phyloP scores from a whole-genome alignment of 495 filamentous ascomycete genomes.

The Jackrogersella multiformis region DNA sequence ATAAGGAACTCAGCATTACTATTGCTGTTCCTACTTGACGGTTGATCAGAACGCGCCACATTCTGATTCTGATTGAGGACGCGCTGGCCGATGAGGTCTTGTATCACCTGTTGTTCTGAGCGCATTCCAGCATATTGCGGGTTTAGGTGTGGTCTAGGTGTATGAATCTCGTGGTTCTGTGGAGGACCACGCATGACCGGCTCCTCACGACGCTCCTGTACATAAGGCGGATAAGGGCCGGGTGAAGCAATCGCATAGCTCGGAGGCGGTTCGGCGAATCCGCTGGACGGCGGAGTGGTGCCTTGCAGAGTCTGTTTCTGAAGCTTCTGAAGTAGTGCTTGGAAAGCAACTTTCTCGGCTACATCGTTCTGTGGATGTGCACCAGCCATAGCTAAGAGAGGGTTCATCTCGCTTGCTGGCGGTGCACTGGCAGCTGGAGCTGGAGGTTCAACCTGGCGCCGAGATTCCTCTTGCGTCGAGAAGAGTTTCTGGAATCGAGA shows the following conservation, averaged over 20 bases:
- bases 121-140: constrained; percentile 53
- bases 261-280: constrained; percentile 47
- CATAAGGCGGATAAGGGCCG: constrained; percentile 55
- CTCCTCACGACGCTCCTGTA: constrained; percentile 54
- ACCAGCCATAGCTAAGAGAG: constrained; percentile 42
- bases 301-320: constrained; percentile 50
- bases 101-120: constrained; percentile 61
- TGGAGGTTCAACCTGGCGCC: constrained; percentile 63
- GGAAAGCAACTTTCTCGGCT: constrained; percentile 90
- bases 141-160: constrained; percentile 51
- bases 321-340: constrained; percentile 86
- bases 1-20: constrained; percentile 65
- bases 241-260: constrained; percentile 50
- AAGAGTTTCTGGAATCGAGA: constrained; percentile 90
- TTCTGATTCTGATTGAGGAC: constrained; percentile 51
- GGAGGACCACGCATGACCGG: constrained; percentile 42
- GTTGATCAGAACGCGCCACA: constrained; percentile 50
- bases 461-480: constrained; percentile 68
- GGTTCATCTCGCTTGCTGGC: constrained; percentile 34
- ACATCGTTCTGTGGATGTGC: constrained; percentile 59
- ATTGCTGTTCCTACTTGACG: constrained; percentile 51
- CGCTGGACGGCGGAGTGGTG: constrained; percentile 36
- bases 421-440: constrained; percentile 46
- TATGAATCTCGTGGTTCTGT: constrained; percentile 56
- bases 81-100: constrained; percentile 63